Conservation (phyloP, 2,329 filamentous ascomycete genomes). For the Colletotrichum higginsianum region DNA sequence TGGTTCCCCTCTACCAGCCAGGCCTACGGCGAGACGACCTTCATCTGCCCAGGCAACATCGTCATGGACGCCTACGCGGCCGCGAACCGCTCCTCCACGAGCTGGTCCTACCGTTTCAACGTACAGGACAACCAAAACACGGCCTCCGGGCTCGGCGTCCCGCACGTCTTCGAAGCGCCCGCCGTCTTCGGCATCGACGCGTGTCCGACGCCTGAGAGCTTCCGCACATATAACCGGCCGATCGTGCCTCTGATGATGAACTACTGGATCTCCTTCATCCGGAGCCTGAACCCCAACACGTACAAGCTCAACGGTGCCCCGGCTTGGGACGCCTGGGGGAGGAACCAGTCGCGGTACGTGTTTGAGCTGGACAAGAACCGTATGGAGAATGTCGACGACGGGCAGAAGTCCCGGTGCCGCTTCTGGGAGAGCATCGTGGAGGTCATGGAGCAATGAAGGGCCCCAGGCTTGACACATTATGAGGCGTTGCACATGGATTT, state of each 20-base stretch:
- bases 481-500: conserved; percentile 27
- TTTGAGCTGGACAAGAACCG: conserved; percentile 57
- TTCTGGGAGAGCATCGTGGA: conserved; percentile 59
- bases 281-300: conserved; percentile 60
- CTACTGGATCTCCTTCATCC: conserved; percentile 67
- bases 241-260: conserved; percentile 63
- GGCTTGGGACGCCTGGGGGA: conserved; percentile 58
- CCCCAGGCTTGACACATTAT: conserved; percentile 8
- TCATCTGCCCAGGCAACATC: conserved; percentile 59
- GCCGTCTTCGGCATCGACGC: conserved; percentile 65
- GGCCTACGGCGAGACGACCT: conserved; percentile 63
- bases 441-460: conserved; percentile 44
- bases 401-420: conserved; percentile 55
- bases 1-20: conserved; percentile 61
- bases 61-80: conserved; percentile 54
- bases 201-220: conserved; percentile 53
- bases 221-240: conserved; percentile 60
- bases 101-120: conserved; percentile 66
- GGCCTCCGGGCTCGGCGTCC: conserved; percentile 60
- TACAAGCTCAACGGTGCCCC: conserved; percentile 53
- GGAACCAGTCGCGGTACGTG: conserved; percentile 52
- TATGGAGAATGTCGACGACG: conserved; percentile 56
- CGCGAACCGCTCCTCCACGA: conserved; percentile 41
- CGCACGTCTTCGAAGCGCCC: conserved; percentile 63
- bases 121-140: conserved; percentile 57